phyloP scores from a whole-genome alignment of 2,329 filamentous ascomycete species.

The Lecanoromycetidae sp. region DNA sequence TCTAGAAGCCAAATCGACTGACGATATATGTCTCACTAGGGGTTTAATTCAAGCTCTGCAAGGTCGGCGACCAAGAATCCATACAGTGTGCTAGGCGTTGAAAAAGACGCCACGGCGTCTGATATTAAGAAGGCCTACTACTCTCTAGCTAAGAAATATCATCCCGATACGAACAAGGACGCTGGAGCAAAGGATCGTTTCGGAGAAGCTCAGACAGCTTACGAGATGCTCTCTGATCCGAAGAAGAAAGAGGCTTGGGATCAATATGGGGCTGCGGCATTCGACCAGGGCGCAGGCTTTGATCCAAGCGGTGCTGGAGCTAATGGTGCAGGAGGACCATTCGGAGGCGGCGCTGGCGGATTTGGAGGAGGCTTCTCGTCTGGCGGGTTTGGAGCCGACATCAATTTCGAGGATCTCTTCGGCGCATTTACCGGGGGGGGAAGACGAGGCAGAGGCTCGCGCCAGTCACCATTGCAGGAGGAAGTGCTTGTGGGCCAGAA shows the following conservation, averaged over 20 bases:
- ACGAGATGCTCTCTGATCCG: slow-evolving; percentile 83
- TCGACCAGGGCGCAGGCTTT: slow-evolving; percentile 58
- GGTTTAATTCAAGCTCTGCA: slow-evolving; percentile 35
- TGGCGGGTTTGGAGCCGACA: slow-evolving; percentile 51
- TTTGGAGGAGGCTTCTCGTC: slow-evolving; percentile 30
- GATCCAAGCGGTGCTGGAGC: slow-evolving; percentile 54
- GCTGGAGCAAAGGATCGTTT: slow-evolving; percentile 88
- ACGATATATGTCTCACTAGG: slow-evolving; percentile 1
- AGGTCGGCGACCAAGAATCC: slow-evolving; percentile 70
- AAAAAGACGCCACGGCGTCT: slow-evolving; percentile 62
- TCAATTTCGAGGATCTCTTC: slow-evolving; percentile 96
- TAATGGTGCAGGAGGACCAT: slow-evolving; percentile 46
- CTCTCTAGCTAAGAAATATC: slow-evolving; percentile 90
- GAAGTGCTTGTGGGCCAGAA: slow-evolving; percentile 82
- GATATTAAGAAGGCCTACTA: slow-evolving; percentile 99
- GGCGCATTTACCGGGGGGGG: slow-evolving; percentile 63
- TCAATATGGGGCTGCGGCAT: slow-evolving; percentile 72
- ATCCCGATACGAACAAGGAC: slow-evolving; percentile 97
- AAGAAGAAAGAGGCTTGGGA: slow-evolving; percentile 91
- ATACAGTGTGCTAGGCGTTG: slow-evolving; percentile 75
- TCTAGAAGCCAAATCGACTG: too few species aligned
- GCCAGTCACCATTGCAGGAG: slow-evolving; percentile 64
- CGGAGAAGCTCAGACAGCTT: slow-evolving; percentile 80
- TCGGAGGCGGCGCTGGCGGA: slow-evolving; percentile 48
- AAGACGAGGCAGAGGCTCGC: slow-evolving; percentile 39